Base-by-base conservation (phyloP, 495 filamentous ascomycete species). In the Aspergillus steynii region DNA sequence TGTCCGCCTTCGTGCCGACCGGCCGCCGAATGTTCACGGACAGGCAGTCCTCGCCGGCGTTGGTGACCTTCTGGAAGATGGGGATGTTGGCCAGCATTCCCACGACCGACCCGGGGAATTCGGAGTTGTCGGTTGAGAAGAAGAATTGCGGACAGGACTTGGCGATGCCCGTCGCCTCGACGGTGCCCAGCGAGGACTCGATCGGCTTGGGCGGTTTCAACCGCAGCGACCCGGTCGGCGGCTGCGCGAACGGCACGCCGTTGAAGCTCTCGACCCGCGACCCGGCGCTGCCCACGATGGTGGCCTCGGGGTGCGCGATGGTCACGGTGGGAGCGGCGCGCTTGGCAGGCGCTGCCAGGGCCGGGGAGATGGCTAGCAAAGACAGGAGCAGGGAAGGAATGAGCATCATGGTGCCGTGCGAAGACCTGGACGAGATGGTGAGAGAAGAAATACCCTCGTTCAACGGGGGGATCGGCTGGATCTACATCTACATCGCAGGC, bases 11-110 rank as follows among this genome's bases (percentile, higher is more conserved):
- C 49, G 78, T 86, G 15, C 84, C 87, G 0, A 77, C 61, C 10
- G 88, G 88, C 15, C 88, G 82, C 10, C 83, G 71, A n/a, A 91
- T 79, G 62, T 88, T 87, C 48, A 91, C 68, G 34, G 77, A 86
- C 37, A 91, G 74, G 61, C 88, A 91, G 69, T 91, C 82, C 65
- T 90, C 87, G 29, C 81, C 82, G 28, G 82, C 65, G 65, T 74
- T 68, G 9, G 63, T 68, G 37, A 71, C 58, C 1, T 45, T 60
- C 66, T 89, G 84, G 53, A 89, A 84, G 6, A 90, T 63, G 0
- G 88, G 86, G 15, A 80, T 76, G 64, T 87, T 72, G 14, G 78
- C 64, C 14, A 91, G 53, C 1, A 77, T 58, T 10, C 79, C 83
- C 0, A 90, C 60, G 4, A 87, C 74, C n/a, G 79, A 73, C 3